Evolutionary conservation across 2,329 filamentous ascomycete species (phyloP).

Genomic region (Cytospora leucostoma): DNA sequence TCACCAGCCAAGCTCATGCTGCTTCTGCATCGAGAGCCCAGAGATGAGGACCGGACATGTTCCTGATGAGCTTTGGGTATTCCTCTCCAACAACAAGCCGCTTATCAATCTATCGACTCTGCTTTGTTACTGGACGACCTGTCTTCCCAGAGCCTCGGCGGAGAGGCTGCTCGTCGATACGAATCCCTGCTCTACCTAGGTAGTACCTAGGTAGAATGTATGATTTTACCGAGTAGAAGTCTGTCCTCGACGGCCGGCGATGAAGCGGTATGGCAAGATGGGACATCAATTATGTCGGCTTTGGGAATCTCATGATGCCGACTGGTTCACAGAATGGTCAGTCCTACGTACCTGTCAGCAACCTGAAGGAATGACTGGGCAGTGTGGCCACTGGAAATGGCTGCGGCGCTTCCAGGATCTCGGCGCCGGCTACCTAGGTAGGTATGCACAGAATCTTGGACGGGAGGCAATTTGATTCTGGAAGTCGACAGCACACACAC

Average conservation of each 20-base stretch:
- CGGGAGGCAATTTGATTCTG: slow-evolving; percentile 11
- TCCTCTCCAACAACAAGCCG: neutral
- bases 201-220: no score
- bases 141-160: neutral
- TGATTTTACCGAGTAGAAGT: neutral
- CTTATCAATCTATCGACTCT: neutral
- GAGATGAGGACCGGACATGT: neutral
- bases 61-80: neutral
- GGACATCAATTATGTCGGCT: neutral
- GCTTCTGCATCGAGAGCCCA: slow-evolving; percentile 8
- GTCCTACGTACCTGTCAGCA: neutral
- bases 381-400: neutral
- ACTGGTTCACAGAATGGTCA: neutral
- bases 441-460: slow-evolving; percentile 1
- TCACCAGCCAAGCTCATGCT: slow-evolving; percentile 22
- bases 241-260: neutral
- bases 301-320: neutral
- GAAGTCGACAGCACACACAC: slow-evolving; percentile 4
- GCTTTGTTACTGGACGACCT: neutral
- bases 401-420: neutral
- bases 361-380: neutral
- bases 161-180: neutral
- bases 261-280: neutral
- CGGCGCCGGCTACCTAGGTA: neutral
- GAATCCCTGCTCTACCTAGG: neutral